phyloP scores from a whole-genome alignment of 2,329 filamentous ascomycete genomes.

The Cytospora leucostoma region DNA sequence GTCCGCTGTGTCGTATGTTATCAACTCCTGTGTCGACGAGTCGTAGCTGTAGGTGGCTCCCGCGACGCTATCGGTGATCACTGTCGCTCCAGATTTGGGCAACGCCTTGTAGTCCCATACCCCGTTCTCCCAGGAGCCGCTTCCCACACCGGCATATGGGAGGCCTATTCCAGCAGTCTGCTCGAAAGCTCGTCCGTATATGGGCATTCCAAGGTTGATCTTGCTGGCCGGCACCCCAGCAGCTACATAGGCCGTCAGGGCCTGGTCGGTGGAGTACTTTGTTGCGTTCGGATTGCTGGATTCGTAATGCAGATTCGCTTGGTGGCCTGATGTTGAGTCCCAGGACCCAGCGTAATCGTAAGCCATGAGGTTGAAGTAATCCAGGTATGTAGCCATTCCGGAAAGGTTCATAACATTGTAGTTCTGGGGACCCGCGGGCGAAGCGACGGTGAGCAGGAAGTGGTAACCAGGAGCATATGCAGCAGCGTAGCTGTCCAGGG shows the following conservation, averaged over 20 bases:
- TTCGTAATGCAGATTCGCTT: conserved; percentile 69
- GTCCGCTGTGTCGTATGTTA: conserved; percentile 70
- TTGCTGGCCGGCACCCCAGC: conserved; percentile 65
- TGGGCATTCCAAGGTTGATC: conserved; percentile 75
- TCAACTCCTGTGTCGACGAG: conserved; percentile 56
- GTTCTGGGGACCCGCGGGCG: conserved; percentile 50
- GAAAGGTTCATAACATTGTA: conserved; percentile 50
- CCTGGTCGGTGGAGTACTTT: conserved; percentile 68
- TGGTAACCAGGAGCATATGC: conserved; percentile 48
- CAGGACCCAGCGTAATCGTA: conserved; percentile 75
- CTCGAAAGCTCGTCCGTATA: conserved; percentile 75
- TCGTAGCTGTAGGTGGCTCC: conserved; percentile 75
- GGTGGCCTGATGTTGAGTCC: conserved; percentile 64
- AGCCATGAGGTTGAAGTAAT: conserved; percentile 66
- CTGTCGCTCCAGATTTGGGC: conserved; percentile 60
- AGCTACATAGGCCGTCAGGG: conserved; percentile 65
- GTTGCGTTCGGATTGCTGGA: conserved; percentile 57
- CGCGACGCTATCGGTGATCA: conserved; percentile 57
- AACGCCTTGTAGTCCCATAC: conserved; percentile 82
- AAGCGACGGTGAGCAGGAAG: conserved; percentile 57
- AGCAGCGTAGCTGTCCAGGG: conserved; percentile 52
- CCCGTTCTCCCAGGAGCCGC: conserved; percentile 71
- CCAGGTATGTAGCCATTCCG: conserved; percentile 49
- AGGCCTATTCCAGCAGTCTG: conserved; percentile 66
- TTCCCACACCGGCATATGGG: conserved; percentile 63